Conservation (phyloP, 2,329 filamentous ascomycete species). For the Colletotrichum magnum region DNA sequence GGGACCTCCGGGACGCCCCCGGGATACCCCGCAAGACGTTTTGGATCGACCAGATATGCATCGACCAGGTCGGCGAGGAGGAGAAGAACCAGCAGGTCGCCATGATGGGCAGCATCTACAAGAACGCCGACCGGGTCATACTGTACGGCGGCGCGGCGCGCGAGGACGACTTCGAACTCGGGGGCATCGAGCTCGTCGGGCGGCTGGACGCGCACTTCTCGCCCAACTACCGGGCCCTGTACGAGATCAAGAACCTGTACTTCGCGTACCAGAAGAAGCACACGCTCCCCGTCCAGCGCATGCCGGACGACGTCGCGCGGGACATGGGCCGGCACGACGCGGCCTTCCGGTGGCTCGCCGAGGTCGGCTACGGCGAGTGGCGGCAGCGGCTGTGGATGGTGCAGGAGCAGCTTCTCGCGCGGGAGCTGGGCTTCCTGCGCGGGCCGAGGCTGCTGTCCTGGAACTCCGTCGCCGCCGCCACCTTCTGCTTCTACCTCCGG, state of each 20-base stretch:
- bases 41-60: constrained; percentile 10
- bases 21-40: neutral
- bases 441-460: neutral
- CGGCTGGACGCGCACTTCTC: neutral
- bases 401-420: constrained; percentile 2
- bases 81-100: constrained; percentile 1
- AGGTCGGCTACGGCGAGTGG: neutral
- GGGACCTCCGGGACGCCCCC: neutral
- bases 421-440: neutral
- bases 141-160: neutral
- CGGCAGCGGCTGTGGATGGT: neutral
- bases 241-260: neutral
- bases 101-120: constrained; percentile 9
- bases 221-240: neutral
- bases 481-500: neutral
- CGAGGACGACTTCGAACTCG: neutral
- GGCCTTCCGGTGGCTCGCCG: neutral
- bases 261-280: neutral
- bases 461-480: neutral
- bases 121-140: neutral
- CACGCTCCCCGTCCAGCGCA: neutral
- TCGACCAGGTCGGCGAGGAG: constrained; percentile 3
- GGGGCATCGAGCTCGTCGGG: neutral
- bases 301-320: neutral
- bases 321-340: neutral